phyloP scores from a whole-genome alignment of 352 stramenopile genomes.

The Phytophthora capsici region DNA sequence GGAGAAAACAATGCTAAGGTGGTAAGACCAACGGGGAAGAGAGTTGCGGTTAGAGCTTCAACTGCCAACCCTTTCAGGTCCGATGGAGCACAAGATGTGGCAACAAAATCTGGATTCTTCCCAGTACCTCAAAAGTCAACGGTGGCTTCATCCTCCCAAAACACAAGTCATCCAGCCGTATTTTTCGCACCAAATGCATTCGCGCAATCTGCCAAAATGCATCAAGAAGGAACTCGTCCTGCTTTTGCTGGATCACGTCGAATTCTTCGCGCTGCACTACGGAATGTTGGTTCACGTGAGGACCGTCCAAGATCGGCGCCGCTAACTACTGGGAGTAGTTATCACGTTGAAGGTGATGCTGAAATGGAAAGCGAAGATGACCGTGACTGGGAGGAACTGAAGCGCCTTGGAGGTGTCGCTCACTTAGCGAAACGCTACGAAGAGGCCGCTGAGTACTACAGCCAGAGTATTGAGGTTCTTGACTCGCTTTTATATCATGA shows the following conservation, averaged over 20 bases:
- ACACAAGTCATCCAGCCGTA: not conserved
- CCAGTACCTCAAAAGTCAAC: not conserved
- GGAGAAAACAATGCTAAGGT: constrained; percentile 4
- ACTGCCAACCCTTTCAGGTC: not conserved
- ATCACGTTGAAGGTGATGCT: constrained; percentile 22
- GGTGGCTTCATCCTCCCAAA: not conserved
- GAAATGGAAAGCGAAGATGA: constrained; percentile 48
- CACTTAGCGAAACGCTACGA: constrained; percentile 52
- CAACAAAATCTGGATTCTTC: constrained; percentile 1
- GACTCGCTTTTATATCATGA: constrained; percentile 45
- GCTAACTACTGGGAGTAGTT: not conserved
- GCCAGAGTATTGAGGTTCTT: constrained; percentile 60
- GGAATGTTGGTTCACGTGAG: constrained; percentile 19
- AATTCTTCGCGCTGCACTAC: constrained; percentile 42
- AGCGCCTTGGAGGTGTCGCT: constrained; percentile 57
- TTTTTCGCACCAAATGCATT: not conserved
- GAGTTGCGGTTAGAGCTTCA: constrained; percentile 6
- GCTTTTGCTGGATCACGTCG: constrained; percentile 33
- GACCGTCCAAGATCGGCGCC: constrained; percentile 29
- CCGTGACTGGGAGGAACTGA: constrained; percentile 65
- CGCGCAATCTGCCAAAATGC: constrained; percentile 9
- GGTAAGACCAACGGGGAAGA: constrained; percentile 15
- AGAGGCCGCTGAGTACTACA: constrained; percentile 66
- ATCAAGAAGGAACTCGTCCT: constrained; percentile 6
- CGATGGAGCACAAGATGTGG: not conserved